A percentile compares a stretch with the other conserved stretches of the same genome.
phyloP scores from a whole-genome alignment of 371 early-diverging fungal species.

The Smittium mucronatum region DNA sequence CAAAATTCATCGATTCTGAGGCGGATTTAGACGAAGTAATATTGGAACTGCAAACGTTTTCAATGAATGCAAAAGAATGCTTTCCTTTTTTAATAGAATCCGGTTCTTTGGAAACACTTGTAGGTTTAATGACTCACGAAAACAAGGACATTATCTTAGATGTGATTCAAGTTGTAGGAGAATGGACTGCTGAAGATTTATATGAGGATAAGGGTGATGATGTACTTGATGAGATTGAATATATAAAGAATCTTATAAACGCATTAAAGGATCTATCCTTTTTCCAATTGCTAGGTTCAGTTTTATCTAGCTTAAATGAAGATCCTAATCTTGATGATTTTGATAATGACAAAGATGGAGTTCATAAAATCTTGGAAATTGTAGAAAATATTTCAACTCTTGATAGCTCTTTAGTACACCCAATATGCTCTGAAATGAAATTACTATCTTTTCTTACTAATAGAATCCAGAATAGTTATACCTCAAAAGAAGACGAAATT shows the following conservation, averaged over 20 bases:
- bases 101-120: conserved; percentile 46
- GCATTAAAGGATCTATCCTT: background rate
- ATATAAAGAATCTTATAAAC: background rate
- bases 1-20: conserved; percentile 83
- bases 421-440: conserved; percentile 45
- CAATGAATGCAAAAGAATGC: conserved; percentile 42
- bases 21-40: conserved; percentile 83
- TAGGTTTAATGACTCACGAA: conserved; percentile 72
- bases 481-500: background rate
- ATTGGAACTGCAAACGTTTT: conserved; percentile 61
- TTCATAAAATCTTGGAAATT: conserved; percentile 70
- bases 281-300: conserved; percentile 51
- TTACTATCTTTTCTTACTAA: conserved; percentile 59
- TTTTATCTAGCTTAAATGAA: conserved; percentile 66
- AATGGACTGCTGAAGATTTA: conserved; percentile 84
- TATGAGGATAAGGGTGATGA: conserved; percentile 49
- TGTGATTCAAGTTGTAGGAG: conserved; percentile 69
- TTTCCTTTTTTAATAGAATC: conserved; percentile 59
- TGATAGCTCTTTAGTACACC: conserved; percentile 49
- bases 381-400: conserved; percentile 73
- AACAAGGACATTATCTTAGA: conserved; percentile 86
- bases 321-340: conserved; percentile 33
- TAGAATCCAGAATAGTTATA: conserved; percentile 36
- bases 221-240: conserved; percentile 54
- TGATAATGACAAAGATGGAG: conserved; percentile 66